Evolutionary conservation across 345 rosid genomes (phyloP).

Genomic region (Citrus trifoliata): DNA sequence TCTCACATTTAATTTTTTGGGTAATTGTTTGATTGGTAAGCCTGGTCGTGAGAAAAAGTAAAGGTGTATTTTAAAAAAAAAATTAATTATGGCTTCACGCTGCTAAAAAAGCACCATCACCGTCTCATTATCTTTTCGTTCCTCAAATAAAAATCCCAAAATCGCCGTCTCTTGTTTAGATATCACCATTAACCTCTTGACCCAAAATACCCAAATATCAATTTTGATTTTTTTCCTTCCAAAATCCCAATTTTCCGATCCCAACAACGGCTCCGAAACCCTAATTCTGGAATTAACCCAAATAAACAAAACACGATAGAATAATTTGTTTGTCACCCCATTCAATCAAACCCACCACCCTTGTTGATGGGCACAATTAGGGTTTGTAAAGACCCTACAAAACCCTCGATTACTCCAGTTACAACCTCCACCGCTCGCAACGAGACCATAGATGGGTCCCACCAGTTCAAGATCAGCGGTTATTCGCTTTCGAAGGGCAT

Average conservation of each 20-base stretch:
- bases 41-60: no score
- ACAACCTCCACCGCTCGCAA: slow-evolving; percentile 55
- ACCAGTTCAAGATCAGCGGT: slow-evolving; percentile 66
- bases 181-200: not conserved
- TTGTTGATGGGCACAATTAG: slow-evolving; percentile 62
- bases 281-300: slow-evolving; percentile 9
- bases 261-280: slow-evolving; percentile 6
- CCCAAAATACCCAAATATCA: not conserved
- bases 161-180: not conserved
- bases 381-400: slow-evolving; percentile 36
- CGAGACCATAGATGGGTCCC: slow-evolving; percentile 67
- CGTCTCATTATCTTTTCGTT: not conserved
- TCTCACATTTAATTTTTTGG: no score
- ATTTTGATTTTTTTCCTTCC: not conserved
- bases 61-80: no score
- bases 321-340: not conserved
- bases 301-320: not conserved
- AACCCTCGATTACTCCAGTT: slow-evolving; percentile 31
- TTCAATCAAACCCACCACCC: slow-evolving; percentile 7
- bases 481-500: slow-evolving; percentile 64
- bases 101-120: not conserved
- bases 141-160: not conserved
- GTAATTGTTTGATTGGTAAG: no score
- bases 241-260: not conserved
- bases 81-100: not conserved